Percentiles rank a stretch among this genome's conserved stretches.
Conservation (phyloP, 1,284 basidiomycete genomes). For the Meira miltonrushii region DNA sequence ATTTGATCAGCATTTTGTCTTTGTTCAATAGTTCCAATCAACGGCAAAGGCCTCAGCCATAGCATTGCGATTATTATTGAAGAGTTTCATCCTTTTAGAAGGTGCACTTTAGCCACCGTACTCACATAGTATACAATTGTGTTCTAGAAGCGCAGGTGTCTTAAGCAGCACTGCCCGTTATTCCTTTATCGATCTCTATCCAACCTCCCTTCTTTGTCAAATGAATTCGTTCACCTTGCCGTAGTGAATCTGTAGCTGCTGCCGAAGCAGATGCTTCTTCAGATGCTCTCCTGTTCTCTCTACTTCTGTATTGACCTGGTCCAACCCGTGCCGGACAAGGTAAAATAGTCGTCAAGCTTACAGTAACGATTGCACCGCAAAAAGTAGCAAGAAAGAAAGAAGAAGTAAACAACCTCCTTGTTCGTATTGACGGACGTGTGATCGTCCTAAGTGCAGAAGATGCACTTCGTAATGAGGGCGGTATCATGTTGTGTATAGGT, state of each 20-base stretch:
- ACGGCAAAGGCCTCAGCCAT: slow-evolving; percentile 7
- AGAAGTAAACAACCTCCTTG: slow-evolving; percentile 1
- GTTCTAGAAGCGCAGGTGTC: too few species aligned
- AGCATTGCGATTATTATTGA: slow-evolving; percentile 9
- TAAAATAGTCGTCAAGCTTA: slow-evolving; percentile 1
- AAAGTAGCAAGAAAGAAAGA: slow-evolving; percentile 9
- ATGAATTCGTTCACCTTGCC: slow-evolving; percentile 2
- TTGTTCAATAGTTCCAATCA: background rate
- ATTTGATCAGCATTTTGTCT: too few species aligned
- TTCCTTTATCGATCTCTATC: slow-evolving; percentile 3
- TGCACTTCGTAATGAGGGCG: too few species aligned
- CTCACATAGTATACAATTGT: too few species aligned
- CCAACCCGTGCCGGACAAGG: slow-evolving; percentile 4
- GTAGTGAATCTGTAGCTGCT: background rate
- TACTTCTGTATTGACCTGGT: background rate
- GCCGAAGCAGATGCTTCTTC: too few species aligned
- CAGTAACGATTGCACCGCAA: slow-evolving; percentile 3
- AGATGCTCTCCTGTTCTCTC: background rate
- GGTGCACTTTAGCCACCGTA: too few species aligned
- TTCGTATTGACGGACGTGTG: background rate
- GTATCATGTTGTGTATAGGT: too few species aligned
- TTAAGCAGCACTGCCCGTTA: too few species aligned
- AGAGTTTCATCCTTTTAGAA: slow-evolving; percentile 1
- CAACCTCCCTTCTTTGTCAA: slow-evolving; percentile 7
- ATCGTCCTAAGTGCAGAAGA: too few species aligned